Evolutionary conservation across 345 rosid genomes (phyloP), one percentile per base, ranked within the genome.

Genomic region (Brassica juncea): DNA sequence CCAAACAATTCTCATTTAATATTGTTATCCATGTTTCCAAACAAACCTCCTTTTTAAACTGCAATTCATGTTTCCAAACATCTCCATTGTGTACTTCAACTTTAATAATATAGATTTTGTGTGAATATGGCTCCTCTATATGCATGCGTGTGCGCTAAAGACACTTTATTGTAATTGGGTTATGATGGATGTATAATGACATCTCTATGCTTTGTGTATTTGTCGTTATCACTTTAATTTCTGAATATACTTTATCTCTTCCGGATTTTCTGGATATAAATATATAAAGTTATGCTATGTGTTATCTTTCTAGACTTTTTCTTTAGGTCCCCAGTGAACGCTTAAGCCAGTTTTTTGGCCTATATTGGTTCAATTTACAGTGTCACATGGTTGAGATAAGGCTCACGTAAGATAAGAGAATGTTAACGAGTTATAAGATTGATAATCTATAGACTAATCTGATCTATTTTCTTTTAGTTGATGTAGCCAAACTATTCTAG

Each of bases 81-180:
- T n/a, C n/a, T n/a, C n/a, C n/a, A n/a, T n/a, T n/a, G n/a, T n/a
- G n/a, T n/a, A n/a, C n/a, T n/a, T n/a, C n/a, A n/a, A n/a, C n/a
- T n/a, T n/a, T n/a, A n/a, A n/a, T n/a, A n/a, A n/a, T n/a, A n/a
- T n/a, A n/a, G n/a, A 37, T 8, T 37, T 8, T 37, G 44, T 37
- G 44, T 37, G 44, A 37, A 37, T 37, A 37, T 37, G 44, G 44
- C 44, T 79, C 63, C 69, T 79, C 70, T 67, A 42, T 78, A 66
- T 55, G 68, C 73, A 78, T 78, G 77, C 77, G 68, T 78, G 77
- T 72, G 77, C 6, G 60, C 7, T 66, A 66, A 68, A 67, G 74
- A 32, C 35, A 67, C 70, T 79, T 79, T 73, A 68, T 73, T 73
- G 82, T 79, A 60, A 79, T 79, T 79, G 78, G 47, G 62, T 68